Percentiles rank a stretch among this genome's conserved stretches.
Evolutionary conservation across 1,139 yeast genomes (phyloP).

Genomic region (Magnusiomyces sp.): DNA sequence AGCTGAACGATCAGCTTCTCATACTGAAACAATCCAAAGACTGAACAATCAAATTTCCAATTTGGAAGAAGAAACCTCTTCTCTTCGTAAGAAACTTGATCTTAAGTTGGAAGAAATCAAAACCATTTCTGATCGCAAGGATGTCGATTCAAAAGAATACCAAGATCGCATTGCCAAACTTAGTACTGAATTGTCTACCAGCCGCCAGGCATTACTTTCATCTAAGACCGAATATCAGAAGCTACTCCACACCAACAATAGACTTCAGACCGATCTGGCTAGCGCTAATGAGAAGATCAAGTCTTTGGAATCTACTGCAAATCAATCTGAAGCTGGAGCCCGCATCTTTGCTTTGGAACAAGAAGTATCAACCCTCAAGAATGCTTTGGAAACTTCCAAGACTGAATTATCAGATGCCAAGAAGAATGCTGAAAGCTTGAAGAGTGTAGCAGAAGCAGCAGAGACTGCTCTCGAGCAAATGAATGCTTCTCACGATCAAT

Average conservation of each 20-base stretch:
- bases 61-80: slow-evolving; percentile 41
- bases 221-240: slow-evolving; percentile 35
- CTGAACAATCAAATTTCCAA: slow-evolving; percentile 44
- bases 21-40: slow-evolving; percentile 44
- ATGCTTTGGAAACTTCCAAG: slow-evolving; percentile 37
- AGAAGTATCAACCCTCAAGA: slow-evolving; percentile 31
- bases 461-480: slow-evolving; percentile 42
- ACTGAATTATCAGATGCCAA: slow-evolving; percentile 42
- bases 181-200: slow-evolving; percentile 39
- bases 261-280: slow-evolving; percentile 24
- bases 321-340: slow-evolving; percentile 9
- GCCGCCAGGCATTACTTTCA: slow-evolving; percentile 37
- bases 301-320: slow-evolving; percentile 2
- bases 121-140: slow-evolving; percentile 20
- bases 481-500: slow-evolving; percentile 38
- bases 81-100: slow-evolving; percentile 42
- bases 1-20: slow-evolving; percentile 51
- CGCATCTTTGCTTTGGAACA: slow-evolving; percentile 19
- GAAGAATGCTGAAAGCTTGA: slow-evolving; percentile 43
- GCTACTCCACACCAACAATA: slow-evolving; percentile 14
- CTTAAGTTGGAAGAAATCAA: slow-evolving; percentile 37
- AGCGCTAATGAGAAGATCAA: slow-evolving; percentile 11
- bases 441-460: slow-evolving; percentile 41
- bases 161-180: slow-evolving; percentile 59
- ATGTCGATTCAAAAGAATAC: slow-evolving; percentile 39